phyloP scores from a whole-genome alignment of 1,139 yeast genomes.

The Arxiozyma slooffiae region DNA sequence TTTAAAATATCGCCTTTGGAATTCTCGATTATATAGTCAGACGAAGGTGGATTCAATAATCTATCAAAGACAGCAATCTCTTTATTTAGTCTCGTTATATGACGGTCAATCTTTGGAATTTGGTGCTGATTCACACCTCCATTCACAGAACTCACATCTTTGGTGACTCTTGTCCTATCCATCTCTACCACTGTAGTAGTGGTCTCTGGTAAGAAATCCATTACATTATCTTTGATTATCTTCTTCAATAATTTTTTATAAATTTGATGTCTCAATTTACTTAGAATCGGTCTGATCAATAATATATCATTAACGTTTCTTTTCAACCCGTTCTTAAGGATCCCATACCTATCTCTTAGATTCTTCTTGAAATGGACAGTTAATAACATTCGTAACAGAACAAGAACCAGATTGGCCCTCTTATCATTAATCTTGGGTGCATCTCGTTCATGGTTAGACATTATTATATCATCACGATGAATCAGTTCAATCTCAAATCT shows the following conservation, averaged over 20 bases:
- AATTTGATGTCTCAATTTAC: conserved; percentile 27
- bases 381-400: conserved; percentile 39
- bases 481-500: conserved; percentile 62
- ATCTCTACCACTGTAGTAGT: conserved; percentile 8
- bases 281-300: conserved; percentile 27
- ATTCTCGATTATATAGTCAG: conserved; percentile 15
- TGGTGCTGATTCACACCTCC: background rate
- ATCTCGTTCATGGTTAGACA: conserved; percentile 33
- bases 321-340: conserved; percentile 10
- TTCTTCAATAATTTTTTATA: conserved; percentile 23
- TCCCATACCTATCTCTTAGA: conserved; percentile 20
- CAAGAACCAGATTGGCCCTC: conserved; percentile 34
- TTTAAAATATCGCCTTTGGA: conserved; percentile 9
- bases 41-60: conserved; percentile 18
- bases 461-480: conserved; percentile 38
- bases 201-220: conserved; percentile 18
- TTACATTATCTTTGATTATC: conserved; percentile 21
- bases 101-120: conserved; percentile 4
- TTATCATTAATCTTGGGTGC: conserved; percentile 28
- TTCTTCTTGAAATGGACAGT: conserved; percentile 39
- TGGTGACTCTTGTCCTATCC: background rate
- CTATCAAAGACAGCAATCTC: conserved; percentile 22
- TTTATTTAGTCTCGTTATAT: conserved; percentile 18
- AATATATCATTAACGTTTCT: conserved; percentile 15
- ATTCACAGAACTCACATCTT: background rate